These are phyloP conservation scores for Petunia axillaris DNA, from an alignment of 257 asterid species.

Conservation along the genomic window DNA sequence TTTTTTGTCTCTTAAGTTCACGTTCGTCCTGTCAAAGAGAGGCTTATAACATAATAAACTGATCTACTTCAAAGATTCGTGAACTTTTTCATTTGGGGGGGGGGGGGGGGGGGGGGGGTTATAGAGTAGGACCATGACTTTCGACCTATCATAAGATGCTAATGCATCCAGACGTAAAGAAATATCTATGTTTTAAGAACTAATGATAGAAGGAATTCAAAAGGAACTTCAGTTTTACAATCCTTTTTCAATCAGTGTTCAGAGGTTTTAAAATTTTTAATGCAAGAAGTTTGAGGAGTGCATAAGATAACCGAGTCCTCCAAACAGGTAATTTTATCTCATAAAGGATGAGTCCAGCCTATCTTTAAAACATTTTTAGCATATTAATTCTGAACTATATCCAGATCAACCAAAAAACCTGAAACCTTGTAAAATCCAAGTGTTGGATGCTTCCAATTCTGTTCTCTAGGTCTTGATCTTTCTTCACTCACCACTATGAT, in stretches of 20 bases:
- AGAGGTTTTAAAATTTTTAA: neutral
- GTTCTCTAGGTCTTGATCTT: constrained; percentile 17
- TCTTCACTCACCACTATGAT: neutral
- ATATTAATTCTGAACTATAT: neutral
- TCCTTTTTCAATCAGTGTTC: neutral
- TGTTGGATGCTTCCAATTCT: neutral
- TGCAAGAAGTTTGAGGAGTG: neutral
- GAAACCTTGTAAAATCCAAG: constrained; percentile 1
- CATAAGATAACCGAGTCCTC: neutral
- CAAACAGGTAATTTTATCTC: constrained; percentile 9
- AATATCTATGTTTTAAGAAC: constrained; percentile 3
- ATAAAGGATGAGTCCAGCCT: neutral
- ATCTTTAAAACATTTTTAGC: neutral
- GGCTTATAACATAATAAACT: constrained; percentile 18
- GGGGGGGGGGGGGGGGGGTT: neutral
- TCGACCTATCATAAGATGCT: neutral
- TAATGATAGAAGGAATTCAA: neutral
- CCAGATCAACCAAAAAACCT: neutral
- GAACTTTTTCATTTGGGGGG: neutral
- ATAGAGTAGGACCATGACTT: neutral
- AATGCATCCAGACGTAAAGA: neutral
- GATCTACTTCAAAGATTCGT: neutral
- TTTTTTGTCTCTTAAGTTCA: constrained; percentile 87
- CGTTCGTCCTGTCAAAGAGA: constrained; percentile 73
- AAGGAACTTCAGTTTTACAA: neutral